Base-by-base conservation (phyloP, 2,329 filamentous ascomycete species). In the Fusarium fracticaudum region DNA sequence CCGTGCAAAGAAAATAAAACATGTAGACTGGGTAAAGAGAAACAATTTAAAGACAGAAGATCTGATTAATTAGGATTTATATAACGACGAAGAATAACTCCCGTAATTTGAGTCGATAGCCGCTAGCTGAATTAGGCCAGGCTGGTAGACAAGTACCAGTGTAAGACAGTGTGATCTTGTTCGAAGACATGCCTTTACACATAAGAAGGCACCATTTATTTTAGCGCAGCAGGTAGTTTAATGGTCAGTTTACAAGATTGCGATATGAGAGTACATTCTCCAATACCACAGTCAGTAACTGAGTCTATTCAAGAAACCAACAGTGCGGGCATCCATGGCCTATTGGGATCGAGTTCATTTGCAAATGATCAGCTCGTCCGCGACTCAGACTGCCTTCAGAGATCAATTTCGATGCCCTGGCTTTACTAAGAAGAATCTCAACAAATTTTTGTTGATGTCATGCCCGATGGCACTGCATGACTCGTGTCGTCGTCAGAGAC, bases 261-360 rank as follows among this genome's bases (percentile, higher is more conserved):
- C 4, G n/a, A 51, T 51, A 24, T 8, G 12, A 14, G 20, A 35
- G 11, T 20, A 0, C 15, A 11, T 6, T 48, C 13, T 22, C 3
- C 15, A 8, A 1, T 50, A 1, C 20, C 20, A n/a, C 1, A n/a
- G 5, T 18, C 1, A n/a, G 5, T 18, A 8, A 4, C 26, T 17
- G 7, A 1, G 7, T 31, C 5, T 9, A 4, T n/a, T 3, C 14
- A 50, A 48, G 20, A 50, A 4, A n/a, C 8, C 11, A 11, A 7
- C 6, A 24, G 6, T 6, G 4, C 5, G 2, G 12, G 6, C 4
- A 20, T n/a, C 3, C 10, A 22, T 11, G 6, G 8, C 8, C 8
- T 4, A 14, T 6, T 20, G 3, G 31, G 31, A 4, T 15, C 14
- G 8, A 24, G n/a, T 20, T 33, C 47, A 51, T 1, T 12, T 11